Evolutionary conservation across 129 eudicot genomes (phyloP).

Genomic region (Helianthus annuus): HanXRQr2.0-SUNRISE NC_035447.2:141965089-141965588

Average conservation of each 20-base stretch:
- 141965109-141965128: no score
- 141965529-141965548: constrained; percentile 21
- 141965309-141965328: not conserved
- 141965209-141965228: not conserved
- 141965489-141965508: not conserved
- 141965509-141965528: not conserved
- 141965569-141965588: not conserved
- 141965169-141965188: no score
- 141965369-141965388: constrained; percentile 18
- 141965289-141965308: constrained; percentile 3
- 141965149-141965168: no score
- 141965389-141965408: not conserved
- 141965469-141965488: not conserved
- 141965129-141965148: no score
- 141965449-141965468: not conserved
- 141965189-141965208: not conserved
- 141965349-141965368: not conserved
- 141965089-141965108: no score
- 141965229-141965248: not conserved
- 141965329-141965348: not conserved
- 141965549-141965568: constrained; percentile 2
- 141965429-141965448: not conserved
- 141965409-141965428: not conserved
- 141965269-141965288: not conserved
- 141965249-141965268: not conserved